phyloP scores from a whole-genome alignment of 1,139 yeast species.

The Candida pseudocylindracea region DNA sequence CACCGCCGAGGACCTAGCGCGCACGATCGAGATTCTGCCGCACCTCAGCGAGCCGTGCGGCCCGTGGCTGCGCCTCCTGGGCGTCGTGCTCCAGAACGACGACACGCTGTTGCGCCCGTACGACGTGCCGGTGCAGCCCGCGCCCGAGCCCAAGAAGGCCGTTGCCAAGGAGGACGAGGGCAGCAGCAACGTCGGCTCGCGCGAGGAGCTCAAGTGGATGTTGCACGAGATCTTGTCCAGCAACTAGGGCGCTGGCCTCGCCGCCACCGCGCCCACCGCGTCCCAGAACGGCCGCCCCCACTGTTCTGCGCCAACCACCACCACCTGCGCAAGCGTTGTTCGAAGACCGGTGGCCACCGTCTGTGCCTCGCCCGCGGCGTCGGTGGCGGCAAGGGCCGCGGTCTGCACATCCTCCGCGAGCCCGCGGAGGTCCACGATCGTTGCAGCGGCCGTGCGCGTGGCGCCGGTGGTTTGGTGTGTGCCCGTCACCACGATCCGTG shows the following conservation, averaged over 20 bases:
- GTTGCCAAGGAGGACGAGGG: not conserved
- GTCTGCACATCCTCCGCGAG: not conserved
- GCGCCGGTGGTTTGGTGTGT: too few species aligned
- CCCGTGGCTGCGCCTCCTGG: constrained; percentile 26
- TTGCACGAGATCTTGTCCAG: constrained; percentile 26
- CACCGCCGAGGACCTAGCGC: constrained; percentile 11
- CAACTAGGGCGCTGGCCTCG: not conserved
- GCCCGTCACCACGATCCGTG: too few species aligned
- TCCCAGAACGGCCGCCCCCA: constrained; percentile 3
- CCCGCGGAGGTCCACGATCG: too few species aligned
- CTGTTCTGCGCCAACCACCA: constrained; percentile 2
- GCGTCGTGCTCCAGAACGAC: constrained; percentile 38
- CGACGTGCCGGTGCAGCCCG: constrained; percentile 1
- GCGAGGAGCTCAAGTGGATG: constrained; percentile 52
- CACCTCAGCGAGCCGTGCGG: constrained; percentile 50
- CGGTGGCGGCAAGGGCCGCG: not conserved
- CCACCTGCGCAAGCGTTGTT: not conserved
- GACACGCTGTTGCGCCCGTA: constrained; percentile 6
- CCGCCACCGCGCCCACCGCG: too few species aligned
- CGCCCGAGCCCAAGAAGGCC: not conserved
- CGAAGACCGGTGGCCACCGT: not conserved
- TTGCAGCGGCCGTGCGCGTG: too few species aligned
- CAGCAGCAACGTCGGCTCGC: constrained; percentile 20
- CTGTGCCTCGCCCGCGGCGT: not conserved
- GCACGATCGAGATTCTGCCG: constrained; percentile 41